Evolutionary conservation across 495 filamentous ascomycete species (phyloP).

Genomic region (Xylaria flabelliformis): DNA sequence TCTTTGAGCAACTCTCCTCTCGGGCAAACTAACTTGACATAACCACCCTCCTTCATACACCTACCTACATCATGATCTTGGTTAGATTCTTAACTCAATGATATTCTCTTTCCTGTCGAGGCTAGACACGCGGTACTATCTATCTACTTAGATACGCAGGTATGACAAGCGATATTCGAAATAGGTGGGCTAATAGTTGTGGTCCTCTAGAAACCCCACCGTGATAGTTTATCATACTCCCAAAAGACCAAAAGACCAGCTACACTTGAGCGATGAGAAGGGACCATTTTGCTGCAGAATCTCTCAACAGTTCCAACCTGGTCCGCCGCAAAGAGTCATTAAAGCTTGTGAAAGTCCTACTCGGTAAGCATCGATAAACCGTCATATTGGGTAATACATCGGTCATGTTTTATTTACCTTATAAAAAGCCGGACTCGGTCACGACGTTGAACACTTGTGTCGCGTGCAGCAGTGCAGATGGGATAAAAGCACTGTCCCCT

Average conservation of each 20-base stretch:
- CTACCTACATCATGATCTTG: neutral
- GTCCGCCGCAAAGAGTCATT: neutral
- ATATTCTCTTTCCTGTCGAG: neutral
- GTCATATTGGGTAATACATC: neutral
- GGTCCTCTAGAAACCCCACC: neutral
- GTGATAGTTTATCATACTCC: neutral
- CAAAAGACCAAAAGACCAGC: neutral
- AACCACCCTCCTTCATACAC: neutral
- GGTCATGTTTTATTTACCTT: neutral
- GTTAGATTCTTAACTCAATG: neutral
- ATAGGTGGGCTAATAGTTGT: neutral
- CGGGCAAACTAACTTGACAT: neutral
- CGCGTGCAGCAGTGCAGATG: conserved; percentile 22
- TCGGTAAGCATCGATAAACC: neutral
- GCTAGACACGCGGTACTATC: neutral
- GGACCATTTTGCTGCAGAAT: neutral
- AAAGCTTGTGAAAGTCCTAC: neutral
- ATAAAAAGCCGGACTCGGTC: neutral
- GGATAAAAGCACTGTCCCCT: conserved; percentile 31
- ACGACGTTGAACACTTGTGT: neutral
- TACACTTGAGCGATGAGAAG: neutral
- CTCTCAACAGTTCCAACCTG: neutral
- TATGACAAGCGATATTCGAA: neutral
- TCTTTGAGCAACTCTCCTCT: neutral
- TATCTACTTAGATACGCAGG: neutral